Evolutionary conservation across 2,329 filamentous ascomycete genomes (phyloP), one percentile per base, ranked within the genome.

Genomic region (Zopfia rhizophila): DNA sequence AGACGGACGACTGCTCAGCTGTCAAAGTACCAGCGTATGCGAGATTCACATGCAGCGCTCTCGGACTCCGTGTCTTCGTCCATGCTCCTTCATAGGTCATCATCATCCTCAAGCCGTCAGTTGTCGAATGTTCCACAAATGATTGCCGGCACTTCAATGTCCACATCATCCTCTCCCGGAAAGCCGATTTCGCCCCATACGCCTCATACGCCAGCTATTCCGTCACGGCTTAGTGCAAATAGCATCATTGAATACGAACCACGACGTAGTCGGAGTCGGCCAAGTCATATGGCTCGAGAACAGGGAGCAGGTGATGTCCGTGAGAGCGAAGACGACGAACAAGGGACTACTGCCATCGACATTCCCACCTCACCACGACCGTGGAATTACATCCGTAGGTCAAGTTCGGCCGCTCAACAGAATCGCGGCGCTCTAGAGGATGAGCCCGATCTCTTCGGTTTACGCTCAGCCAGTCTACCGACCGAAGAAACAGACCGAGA

Each of bases 11-110:
- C 86, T 24, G 89, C 89, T 29, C 89, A 93, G 56, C 79, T 96
- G 28, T 88, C 86, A 16, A 91, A 89, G 60, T 97, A 94, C 65
- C 91, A 94, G 61, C 82, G 84, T 47, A 93, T 97, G 89, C 84
- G 85, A 55, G 93, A 97, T 50, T 92, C 90, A 1, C 92, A 96
- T 64, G 89, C 90, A 44, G 89, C 85, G 4, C 80, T 99, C 28
- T 95, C 91, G 0, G 94, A 99, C 41, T 96, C 91, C 1, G 91
- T 99, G 81, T 91, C 90, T 19, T 94, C 91, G 1, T 97, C 93
- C 0, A 82, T 91, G 61, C 84, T 95, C 58, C 76, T 97, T 45
- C 89, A 96, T 33, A 84, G 90, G 27, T 94, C 91, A 1, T 91
- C 89, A 4, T 89, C 84, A 47, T 90, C 91, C 1, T 86, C 84